These are phyloP conservation scores for Penicillium longicatenatum DNA, from an alignment of 495 filamentous ascomycete species.

Conservation along the genomic window DNA sequence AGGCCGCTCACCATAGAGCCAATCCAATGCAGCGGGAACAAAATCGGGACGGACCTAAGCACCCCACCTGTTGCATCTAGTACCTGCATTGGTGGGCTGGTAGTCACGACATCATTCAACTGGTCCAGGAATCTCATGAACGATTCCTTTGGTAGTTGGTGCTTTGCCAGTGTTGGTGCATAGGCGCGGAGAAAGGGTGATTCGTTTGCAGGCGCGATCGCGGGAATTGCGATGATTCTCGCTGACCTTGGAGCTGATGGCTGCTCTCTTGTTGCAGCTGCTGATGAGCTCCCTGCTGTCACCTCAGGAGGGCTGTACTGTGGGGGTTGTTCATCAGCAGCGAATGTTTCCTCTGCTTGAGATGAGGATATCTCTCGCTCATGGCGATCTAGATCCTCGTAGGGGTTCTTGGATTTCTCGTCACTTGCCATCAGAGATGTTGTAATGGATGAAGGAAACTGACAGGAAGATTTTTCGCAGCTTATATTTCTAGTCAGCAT, in stretches of 20 bases:
- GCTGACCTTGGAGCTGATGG: background rate
- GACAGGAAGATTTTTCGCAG: background rate
- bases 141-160: slow-evolving; percentile 28
- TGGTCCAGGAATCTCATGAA: slow-evolving; percentile 33
- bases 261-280: background rate
- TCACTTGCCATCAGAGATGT: background rate
- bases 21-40: slow-evolving; percentile 33
- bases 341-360: background rate
- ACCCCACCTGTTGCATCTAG: slow-evolving; percentile 37
- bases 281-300: background rate
- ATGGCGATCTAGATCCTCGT: slow-evolving; percentile 1
- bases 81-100: slow-evolving; percentile 36
- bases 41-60: slow-evolving; percentile 31
- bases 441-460: background rate
- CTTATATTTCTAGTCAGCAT: background rate
- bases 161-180: slow-evolving; percentile 21
- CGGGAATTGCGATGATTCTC: slow-evolving; percentile 30
- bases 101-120: slow-evolving; percentile 32
- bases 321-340: slow-evolving; percentile 6
- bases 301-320: slow-evolving; percentile 5
- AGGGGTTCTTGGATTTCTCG: background rate
- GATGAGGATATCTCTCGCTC: slow-evolving; percentile 1
- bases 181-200: slow-evolving; percentile 35
- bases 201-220: slow-evolving; percentile 17
- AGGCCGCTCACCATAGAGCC: slow-evolving; percentile 27